Conservation (phyloP, 2,329 filamentous ascomycete genomes). For the Apiospora rasikravindrae region DNA sequence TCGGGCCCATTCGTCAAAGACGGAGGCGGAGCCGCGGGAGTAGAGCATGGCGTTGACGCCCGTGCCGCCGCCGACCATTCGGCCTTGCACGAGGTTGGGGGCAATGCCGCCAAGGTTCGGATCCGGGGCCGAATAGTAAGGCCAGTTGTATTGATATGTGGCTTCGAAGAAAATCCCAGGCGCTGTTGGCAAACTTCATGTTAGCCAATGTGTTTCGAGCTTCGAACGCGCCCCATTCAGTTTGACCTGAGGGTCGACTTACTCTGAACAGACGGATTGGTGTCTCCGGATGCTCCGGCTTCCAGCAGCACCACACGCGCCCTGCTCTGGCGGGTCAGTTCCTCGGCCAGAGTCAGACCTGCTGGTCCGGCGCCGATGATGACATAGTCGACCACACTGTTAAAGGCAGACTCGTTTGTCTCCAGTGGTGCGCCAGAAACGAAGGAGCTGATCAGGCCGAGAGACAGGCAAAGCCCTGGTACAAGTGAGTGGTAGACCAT, state of each 20-base stretch:
- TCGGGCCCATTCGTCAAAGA: slow-evolving; percentile 26
- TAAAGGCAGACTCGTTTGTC: too few relatives aligned
- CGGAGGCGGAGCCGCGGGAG: slow-evolving; percentile 22
- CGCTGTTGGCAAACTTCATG: neutral
- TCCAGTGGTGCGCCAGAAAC: too few relatives aligned
- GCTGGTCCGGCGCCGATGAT: slow-evolving; percentile 18
- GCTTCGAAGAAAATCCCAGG: neutral
- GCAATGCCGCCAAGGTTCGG: neutral
- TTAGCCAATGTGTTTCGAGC: too few relatives aligned
- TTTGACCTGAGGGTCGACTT: too few relatives aligned
- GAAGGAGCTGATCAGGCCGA: too few relatives aligned
- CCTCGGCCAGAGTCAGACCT: slow-evolving; percentile 14
- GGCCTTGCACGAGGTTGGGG: slow-evolving; percentile 20
- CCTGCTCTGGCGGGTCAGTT: neutral
- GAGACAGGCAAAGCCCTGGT: too few relatives aligned
- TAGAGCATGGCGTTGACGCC: slow-evolving; percentile 40
- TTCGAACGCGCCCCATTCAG: too few relatives aligned
- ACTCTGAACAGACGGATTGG: neutral
- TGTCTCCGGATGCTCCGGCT: neutral
- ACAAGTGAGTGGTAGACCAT: too few relatives aligned
- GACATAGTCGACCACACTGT: slow-evolving; percentile 2
- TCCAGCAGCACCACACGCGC: neutral
- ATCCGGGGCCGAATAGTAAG: neutral
- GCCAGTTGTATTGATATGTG: neutral
- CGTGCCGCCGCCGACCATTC: slow-evolving; percentile 35